Base-by-base conservation (phyloP, 1,139 yeast species). In the Scheffersomyces illinoinensis region DNA sequence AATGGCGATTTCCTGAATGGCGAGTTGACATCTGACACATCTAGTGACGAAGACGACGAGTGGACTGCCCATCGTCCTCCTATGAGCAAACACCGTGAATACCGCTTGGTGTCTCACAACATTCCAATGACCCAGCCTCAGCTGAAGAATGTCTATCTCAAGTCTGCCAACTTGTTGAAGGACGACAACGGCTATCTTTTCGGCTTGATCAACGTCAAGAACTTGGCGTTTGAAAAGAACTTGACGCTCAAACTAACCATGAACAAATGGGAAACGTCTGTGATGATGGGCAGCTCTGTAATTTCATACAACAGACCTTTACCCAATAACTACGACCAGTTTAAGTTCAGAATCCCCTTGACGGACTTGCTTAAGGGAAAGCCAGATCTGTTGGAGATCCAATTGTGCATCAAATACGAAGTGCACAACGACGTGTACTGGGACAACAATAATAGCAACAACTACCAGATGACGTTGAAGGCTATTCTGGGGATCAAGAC, bases 201-300 rank as follows among this genome's bases (percentile, higher is more conserved):
- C 24, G 83, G 83, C 3, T 66, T 72, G 53, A 69, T 80, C 46
- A 71, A 75, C 68, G 78, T 75, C 59, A 68, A 71, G 53, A 81
- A 81, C 65, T 62, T 79, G 50, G 78, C 77, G 8, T 79, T 71
- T 63, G 81, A 78, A 61, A 81, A 81, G 66, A 62, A 62, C 14
- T 62, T 80, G 52, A 67, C 69, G 53, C 64, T 79, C 53, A 80
- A 80, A 64, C 64, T 79, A 58, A 73, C 83, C 3, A 69, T 75
- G 57, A 74, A 79, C 62, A 68, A 71, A 57, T 81, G 85, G 85
- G 65, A 69, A 54, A 69, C 78, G 12, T 70, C 67, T 56, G 64
- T 75, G 55, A 69, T 71, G 46, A 71, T 76, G 60, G 71, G 72
- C 52, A 68, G 71, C 19, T 57, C 59, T 39, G 57, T 58, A 47